phyloP scores from a whole-genome alignment of 257 asterid species.

The Scutellaria minor region DNA sequence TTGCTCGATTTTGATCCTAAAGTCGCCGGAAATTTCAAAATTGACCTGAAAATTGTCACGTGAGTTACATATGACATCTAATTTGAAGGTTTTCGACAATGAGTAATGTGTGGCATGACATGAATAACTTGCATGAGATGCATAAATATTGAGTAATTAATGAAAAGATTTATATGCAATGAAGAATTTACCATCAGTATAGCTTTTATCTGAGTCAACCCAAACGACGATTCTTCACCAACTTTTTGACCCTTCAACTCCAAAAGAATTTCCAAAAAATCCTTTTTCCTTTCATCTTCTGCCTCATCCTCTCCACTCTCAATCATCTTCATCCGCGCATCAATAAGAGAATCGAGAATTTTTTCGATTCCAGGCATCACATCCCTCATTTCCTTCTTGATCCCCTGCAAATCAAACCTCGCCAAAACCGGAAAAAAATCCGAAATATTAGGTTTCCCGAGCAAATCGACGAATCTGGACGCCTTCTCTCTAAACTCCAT shows the following conservation, averaged over 20 bases:
- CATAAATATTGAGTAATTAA: too few species aligned
- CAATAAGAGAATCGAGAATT: background rate
- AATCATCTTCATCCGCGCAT: background rate
- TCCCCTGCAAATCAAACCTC: slow-evolving; percentile 6
- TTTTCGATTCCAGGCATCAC: background rate
- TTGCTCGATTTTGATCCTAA: too few species aligned
- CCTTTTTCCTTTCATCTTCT: background rate
- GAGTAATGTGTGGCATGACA: too few species aligned
- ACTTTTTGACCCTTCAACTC: slow-evolving; percentile 17
- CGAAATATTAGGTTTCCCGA: slow-evolving; percentile 13
- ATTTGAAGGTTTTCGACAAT: too few species aligned
- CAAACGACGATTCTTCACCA: slow-evolving; percentile 10
- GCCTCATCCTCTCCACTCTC: background rate
- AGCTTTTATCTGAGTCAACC: background rate
- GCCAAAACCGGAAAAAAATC: background rate
- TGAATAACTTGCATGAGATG: too few species aligned
- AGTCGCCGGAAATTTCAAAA: too few species aligned
- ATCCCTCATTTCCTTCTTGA: background rate
- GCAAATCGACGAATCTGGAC: background rate
- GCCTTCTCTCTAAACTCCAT: background rate
- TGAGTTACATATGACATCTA: too few species aligned
- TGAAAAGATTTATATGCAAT: too few species aligned
- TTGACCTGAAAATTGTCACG: too few species aligned
- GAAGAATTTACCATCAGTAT: background rate
- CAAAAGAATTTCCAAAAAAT: slow-evolving; percentile 10